Percentiles rank a stretch among this genome's conserved stretches.
phyloP scores from a whole-genome alignment of 1,284 basidiomycete species.

The Tilletia walkeri region DNA sequence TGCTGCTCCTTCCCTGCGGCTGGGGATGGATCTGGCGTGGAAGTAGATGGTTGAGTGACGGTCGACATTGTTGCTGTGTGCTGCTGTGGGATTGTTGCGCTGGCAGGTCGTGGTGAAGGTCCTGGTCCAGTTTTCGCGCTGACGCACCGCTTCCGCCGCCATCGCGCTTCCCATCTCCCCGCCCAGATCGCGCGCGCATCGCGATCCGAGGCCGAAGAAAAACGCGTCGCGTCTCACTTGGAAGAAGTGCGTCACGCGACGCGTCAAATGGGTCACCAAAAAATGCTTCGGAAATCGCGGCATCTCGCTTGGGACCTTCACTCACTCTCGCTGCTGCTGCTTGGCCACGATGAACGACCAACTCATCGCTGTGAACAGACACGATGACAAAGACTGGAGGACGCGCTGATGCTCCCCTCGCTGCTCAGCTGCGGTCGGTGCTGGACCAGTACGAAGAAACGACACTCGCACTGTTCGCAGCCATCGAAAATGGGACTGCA shows the following conservation, averaged over 20 bases:
- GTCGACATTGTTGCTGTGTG: no score
- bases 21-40: no score
- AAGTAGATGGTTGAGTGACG: no score
- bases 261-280: background rate
- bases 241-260: conserved; percentile 6
- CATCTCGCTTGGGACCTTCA: background rate
- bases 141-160: background rate
- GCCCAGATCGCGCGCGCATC: background rate
- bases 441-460: conserved; percentile 4
- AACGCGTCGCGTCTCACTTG: background rate
- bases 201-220: background rate
- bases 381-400: no score
- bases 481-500: conserved; percentile 4
- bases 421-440: background rate
- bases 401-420: no score
- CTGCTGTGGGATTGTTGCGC: no score
- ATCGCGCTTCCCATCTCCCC: background rate
- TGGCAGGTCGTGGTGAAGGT: background rate
- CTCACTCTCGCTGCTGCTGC: no score
- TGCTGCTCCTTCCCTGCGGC: no score
- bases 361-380: no score
- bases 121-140: background rate
- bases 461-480: background rate
- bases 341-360: no score
- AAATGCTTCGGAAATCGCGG: background rate